These are phyloP conservation scores for Gastrodia elata DNA, from an alignment of 106 monocot species.

Conservation along the genomic window DNA sequence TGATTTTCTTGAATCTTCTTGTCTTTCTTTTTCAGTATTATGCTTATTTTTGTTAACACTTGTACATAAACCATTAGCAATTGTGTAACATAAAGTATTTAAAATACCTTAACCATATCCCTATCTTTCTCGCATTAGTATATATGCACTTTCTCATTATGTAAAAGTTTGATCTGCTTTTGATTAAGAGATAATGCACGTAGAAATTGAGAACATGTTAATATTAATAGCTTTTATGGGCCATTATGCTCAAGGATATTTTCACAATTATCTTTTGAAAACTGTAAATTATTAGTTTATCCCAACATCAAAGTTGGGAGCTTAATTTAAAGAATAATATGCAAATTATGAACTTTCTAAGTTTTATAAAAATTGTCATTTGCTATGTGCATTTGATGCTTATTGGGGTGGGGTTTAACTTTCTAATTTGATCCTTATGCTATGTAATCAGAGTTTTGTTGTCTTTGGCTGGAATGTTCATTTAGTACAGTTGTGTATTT, in stretches of 20 bases:
- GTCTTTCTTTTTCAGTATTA: too few relatives aligned
- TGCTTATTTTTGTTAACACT: too few relatives aligned
- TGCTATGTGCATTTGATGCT: neutral
- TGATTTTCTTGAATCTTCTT: too few relatives aligned
- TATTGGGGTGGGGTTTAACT: neutral
- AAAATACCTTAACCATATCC: too few relatives aligned
- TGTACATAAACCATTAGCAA: too few relatives aligned
- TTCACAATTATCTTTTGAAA: neutral
- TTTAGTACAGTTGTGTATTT: neutral
- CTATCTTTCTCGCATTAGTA: too few relatives aligned
- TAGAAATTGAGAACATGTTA: neutral
- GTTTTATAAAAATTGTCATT: neutral
- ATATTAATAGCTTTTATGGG: neutral
- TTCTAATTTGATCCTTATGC: neutral
- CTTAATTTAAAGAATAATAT: neutral
- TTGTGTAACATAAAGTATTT: too few relatives aligned
- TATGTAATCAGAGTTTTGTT: neutral
- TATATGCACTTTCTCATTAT: neutral
- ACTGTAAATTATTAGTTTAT: neutral
- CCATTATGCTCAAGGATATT: neutral
- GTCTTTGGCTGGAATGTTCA: neutral
- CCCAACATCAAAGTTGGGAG: neutral
- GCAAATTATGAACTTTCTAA: neutral
- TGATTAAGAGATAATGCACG: neutral
- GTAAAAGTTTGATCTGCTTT: neutral